A percentile compares a stretch with the other conserved stretches of the same genome.
Evolutionary conservation across 768 basidiomycete species (phyloP).

Genomic region (Floccularia luteovirens): DNA sequence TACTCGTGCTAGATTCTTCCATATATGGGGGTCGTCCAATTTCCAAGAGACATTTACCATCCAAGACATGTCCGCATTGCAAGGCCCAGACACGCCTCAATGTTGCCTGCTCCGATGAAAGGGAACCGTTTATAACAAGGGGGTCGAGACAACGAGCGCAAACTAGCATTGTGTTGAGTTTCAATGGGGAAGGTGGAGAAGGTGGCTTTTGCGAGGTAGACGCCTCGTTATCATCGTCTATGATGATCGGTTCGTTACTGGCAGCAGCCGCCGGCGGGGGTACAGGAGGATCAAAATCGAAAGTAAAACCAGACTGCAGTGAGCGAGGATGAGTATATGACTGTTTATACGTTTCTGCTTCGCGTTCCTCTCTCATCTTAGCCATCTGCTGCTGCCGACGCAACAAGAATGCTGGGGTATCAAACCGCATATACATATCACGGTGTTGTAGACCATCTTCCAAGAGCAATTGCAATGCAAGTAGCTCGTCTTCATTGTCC

Average conservation of each 20-base stretch:
- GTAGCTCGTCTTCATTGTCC: not conserved
- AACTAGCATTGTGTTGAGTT: conserved; percentile 40
- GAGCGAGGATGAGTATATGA: conserved; percentile 59
- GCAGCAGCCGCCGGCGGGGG: conserved; percentile 17
- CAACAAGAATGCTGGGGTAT: not conserved
- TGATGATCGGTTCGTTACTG: conserved; percentile 30
- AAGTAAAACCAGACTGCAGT: conserved; percentile 57
- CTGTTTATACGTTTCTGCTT: conserved; percentile 38
- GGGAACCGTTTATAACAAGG: conserved; percentile 44
- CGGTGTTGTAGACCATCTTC: too few relatives aligned
- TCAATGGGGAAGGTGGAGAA: conserved; percentile 7
- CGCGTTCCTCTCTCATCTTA: conserved; percentile 5
- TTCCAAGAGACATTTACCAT: conserved; percentile 64
- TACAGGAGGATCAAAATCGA: conserved; percentile 50
- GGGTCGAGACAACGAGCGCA: conserved; percentile 66
- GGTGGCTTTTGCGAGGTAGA: conserved; percentile 1
- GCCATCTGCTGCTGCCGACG: conserved; percentile 3
- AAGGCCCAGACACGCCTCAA: conserved; percentile 58
- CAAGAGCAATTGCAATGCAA: not conserved
- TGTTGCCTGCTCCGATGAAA: conserved; percentile 35
- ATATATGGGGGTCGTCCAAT: conserved; percentile 36
- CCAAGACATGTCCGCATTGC: conserved; percentile 72
- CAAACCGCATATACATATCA: too few relatives aligned
- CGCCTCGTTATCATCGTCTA: conserved; percentile 36
- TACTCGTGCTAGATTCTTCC: not conserved